A percentile compares a stretch with the other conserved stretches of the same genome.
Evolutionary conservation across 495 filamentous ascomycete species (phyloP).

Genomic region (Oleoguttula mirabilis): DNA sequence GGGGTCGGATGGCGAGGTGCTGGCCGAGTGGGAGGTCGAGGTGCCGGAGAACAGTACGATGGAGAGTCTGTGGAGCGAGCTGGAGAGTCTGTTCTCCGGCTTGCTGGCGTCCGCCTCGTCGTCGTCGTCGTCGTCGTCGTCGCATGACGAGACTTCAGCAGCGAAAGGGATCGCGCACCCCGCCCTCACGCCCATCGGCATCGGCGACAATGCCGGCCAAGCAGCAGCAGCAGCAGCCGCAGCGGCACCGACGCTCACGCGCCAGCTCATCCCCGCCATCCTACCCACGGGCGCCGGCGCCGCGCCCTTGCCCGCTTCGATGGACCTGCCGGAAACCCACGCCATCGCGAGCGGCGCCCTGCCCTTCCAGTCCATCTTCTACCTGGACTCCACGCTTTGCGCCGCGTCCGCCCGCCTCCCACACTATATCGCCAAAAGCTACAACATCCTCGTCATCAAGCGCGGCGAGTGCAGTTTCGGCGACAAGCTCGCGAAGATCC

Average conservation of each 20-base stretch:
- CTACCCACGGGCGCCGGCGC: constrained; percentile 65
- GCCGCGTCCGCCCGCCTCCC: constrained; percentile 40
- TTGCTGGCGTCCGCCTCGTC: not conserved
- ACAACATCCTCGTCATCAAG: constrained; percentile 72
- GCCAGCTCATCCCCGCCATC: constrained; percentile 42
- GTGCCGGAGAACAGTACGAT: constrained; percentile 1
- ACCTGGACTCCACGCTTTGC: constrained; percentile 56
- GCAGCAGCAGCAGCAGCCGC: not conserved
- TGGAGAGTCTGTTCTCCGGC: constrained; percentile 3
- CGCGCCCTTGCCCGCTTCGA: constrained; percentile 56
- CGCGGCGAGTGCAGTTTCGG: constrained; percentile 79
- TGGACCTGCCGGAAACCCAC: constrained; percentile 33
- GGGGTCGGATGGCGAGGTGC: not conserved
- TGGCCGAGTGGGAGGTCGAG: too few species aligned
- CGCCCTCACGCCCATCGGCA: too few species aligned
- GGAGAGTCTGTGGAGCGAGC: constrained; percentile 1
- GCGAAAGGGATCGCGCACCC: too few species aligned
- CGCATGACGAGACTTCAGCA: not conserved
- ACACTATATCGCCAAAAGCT: constrained; percentile 43
- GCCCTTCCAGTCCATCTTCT: constrained; percentile 56
- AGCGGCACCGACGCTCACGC: constrained; percentile 14
- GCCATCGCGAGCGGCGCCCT: constrained; percentile 31
- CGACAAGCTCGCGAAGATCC: constrained; percentile 72
- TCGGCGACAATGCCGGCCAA: not conserved
- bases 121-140: not conserved